A percentile compares a stretch with the other conserved stretches of the same genome.
These are phyloP conservation scores for Elsinoe fawcettii DNA, from an alignment of 2,329 filamentous ascomycete species.

Conservation along the genomic window DNA sequence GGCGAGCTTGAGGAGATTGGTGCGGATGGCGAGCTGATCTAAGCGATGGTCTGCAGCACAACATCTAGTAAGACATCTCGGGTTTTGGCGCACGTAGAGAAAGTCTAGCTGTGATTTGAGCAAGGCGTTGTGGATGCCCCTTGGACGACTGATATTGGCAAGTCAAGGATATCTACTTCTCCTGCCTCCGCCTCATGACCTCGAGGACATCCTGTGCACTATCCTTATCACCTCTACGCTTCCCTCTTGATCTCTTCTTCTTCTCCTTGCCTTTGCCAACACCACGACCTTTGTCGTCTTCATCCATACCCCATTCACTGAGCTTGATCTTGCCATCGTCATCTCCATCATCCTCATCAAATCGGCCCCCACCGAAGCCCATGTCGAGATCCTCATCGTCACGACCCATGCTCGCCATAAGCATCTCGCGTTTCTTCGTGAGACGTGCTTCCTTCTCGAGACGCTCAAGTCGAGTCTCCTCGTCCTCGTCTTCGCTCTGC, in stretches of 20 bases:
- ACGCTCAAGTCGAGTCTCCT: constrained; percentile 38
- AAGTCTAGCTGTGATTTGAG: neutral
- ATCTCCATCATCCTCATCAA: constrained; percentile 80
- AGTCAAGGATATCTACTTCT: constrained; percentile 19
- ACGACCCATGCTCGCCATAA: constrained; percentile 63
- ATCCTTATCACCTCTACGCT: constrained; percentile 70
- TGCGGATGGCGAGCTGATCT: constrained; percentile 49
- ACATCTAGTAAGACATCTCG: too few relatives aligned
- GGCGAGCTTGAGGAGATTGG: constrained; percentile 32
- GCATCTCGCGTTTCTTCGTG: constrained; percentile 49
- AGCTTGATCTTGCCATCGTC: constrained; percentile 60
- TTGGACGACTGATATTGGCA: neutral
- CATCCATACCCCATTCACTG: constrained; percentile 52
- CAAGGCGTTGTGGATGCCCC: neutral
- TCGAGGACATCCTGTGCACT: constrained; percentile 72
- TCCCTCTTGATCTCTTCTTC: constrained; percentile 62
- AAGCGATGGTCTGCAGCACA: neutral
- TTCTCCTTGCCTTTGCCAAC: constrained; percentile 16
- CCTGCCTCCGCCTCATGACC: constrained; percentile 60
- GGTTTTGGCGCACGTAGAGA: too few relatives aligned
- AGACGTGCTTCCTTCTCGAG: constrained; percentile 54
- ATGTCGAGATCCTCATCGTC: constrained; percentile 90
- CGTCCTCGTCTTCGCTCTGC: constrained; percentile 36
- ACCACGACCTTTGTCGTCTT: constrained; percentile 42
- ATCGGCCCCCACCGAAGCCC: constrained; percentile 82